These are phyloP conservation scores for Aquanectria penicillioides DNA, from an alignment of 2,329 filamentous ascomycete species.

Conservation along the genomic window DNA sequence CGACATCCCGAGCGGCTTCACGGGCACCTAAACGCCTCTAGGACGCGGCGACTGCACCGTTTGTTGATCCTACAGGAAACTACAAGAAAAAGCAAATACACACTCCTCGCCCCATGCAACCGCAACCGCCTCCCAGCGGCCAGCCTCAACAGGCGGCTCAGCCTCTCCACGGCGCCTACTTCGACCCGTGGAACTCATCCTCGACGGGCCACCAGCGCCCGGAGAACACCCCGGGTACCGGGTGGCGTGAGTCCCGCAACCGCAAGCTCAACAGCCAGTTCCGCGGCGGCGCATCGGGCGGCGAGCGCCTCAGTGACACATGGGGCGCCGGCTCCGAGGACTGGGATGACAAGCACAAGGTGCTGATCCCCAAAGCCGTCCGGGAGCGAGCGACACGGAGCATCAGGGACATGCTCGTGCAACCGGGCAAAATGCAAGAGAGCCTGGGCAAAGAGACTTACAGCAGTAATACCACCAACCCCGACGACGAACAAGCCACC, in stretches of 20 bases:
- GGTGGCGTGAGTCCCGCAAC: conserved; percentile 77
- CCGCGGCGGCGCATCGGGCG: conserved; percentile 64
- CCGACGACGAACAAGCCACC: background rate
- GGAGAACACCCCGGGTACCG: conserved; percentile 69
- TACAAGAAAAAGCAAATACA: conserved; percentile 14
- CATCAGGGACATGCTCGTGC: conserved; percentile 64
- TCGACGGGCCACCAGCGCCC: conserved; percentile 83
- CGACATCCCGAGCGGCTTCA: background rate
- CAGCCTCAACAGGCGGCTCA: conserved; percentile 48
- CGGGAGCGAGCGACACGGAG: conserved; percentile 53
- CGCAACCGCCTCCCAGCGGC: conserved; percentile 16
- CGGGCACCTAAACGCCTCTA: background rate
- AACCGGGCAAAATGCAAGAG: conserved; percentile 55
- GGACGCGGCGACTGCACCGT: background rate
- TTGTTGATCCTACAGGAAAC: background rate
- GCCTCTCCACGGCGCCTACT: conserved; percentile 56
- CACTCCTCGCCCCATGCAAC: conserved; percentile 5
- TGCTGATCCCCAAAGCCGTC: conserved; percentile 55
- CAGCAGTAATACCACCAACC: background rate
- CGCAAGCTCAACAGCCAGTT: conserved; percentile 79
- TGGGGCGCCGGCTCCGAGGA: conserved; percentile 71
- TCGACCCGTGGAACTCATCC: conserved; percentile 78
- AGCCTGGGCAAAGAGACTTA: conserved; percentile 17
- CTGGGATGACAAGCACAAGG: conserved; percentile 57
- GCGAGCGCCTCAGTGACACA: conserved; percentile 69